Conservation (phyloP, 2,329 filamentous ascomycete genomes). For the Leptographium flavum region DNA sequence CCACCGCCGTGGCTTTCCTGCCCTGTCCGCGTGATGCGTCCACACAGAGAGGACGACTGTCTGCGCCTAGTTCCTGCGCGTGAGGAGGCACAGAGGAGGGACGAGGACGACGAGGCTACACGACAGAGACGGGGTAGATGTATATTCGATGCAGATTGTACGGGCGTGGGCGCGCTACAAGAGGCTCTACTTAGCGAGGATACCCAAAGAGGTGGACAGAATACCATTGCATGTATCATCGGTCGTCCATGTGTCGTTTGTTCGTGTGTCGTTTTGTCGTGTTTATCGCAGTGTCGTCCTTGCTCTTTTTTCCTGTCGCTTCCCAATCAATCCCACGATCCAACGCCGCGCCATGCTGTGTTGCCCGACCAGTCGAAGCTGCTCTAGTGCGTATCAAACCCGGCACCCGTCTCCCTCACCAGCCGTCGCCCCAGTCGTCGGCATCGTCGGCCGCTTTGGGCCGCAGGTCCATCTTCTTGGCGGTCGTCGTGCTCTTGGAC, state of each 20-base stretch:
- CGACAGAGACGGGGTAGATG: no score
- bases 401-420: constrained; percentile 24
- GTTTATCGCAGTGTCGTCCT: background rate
- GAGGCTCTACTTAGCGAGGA: background rate
- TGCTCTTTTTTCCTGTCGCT: background rate
- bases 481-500: constrained; percentile 17
- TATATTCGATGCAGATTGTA: background rate
- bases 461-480: constrained; percentile 57
- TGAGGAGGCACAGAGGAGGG: background rate
- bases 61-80: background rate
- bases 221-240: background rate
- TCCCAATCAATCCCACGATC: background rate
- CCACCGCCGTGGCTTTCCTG: background rate
- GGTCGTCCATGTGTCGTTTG: no score
- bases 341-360: background rate
- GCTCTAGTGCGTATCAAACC: background rate
- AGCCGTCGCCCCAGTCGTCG: constrained; percentile 53
- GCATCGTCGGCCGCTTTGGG: constrained; percentile 45
- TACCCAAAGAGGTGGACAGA: background rate
- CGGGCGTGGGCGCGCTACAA: background rate
- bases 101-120: no score
- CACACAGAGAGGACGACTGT: background rate
- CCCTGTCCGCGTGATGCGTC: background rate
- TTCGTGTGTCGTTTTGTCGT: no score
- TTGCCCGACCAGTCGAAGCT: background rate